Conservation (phyloP, 2,329 filamentous ascomycete genomes). For the Monilinia laxa region DNA sequence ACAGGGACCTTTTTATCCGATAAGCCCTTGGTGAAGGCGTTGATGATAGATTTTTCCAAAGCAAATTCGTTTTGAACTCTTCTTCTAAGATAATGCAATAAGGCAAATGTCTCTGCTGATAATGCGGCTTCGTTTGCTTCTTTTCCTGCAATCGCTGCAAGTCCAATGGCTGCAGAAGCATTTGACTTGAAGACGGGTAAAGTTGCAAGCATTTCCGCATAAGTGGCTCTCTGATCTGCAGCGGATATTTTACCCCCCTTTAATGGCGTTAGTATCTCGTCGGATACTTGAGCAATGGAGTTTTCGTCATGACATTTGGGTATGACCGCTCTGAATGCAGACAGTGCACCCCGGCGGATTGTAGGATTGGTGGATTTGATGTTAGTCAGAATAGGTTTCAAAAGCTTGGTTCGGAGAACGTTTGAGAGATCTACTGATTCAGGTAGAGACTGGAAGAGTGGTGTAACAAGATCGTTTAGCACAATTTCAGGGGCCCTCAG, state of each 20-base stretch:
- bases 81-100: constrained; percentile 64
- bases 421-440: constrained; percentile 73
- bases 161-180: constrained; percentile 62
- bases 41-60: constrained; percentile 64
- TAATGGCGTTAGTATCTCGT: constrained; percentile 76
- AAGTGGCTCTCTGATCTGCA: constrained; percentile 78
- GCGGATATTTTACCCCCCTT: constrained; percentile 81
- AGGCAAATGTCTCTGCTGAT: constrained; percentile 68
- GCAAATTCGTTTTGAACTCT: constrained; percentile 60
- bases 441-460: constrained; percentile 70
- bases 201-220: constrained; percentile 75
- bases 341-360: constrained; percentile 73
- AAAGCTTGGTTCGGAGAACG: constrained; percentile 66
- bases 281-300: constrained; percentile 64
- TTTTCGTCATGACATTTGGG: constrained; percentile 57
- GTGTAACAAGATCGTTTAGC: constrained; percentile 72
- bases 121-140: constrained; percentile 87
- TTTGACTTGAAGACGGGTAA: constrained; percentile 60
- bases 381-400: constrained; percentile 87
- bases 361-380: constrained; percentile 82
- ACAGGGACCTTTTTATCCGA: constrained; percentile 79
- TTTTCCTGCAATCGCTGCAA: constrained; percentile 71
- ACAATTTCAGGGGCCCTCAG: constrained; percentile 88
- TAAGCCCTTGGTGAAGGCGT: constrained; percentile 77
- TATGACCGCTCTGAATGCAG: constrained; percentile 71